phyloP scores from a whole-genome alignment of 2,329 filamentous ascomycete genomes.

The Geoglossum cookeanum region DNA sequence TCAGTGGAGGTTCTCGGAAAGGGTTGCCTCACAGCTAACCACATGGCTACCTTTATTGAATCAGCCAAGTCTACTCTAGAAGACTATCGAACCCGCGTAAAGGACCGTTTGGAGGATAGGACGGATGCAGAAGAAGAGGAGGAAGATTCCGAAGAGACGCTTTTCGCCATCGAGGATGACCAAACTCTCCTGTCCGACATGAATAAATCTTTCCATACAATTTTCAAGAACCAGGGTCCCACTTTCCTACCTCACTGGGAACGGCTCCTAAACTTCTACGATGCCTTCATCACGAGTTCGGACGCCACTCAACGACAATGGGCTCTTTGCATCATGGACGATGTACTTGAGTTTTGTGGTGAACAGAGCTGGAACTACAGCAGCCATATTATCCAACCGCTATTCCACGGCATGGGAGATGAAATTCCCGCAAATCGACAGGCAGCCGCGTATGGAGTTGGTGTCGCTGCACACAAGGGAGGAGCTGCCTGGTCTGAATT shows the following conservation, averaged over 20 bases:
- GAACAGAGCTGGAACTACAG: constrained; percentile 73
- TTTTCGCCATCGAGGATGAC: constrained; percentile 90
- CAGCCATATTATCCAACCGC: constrained; percentile 67
- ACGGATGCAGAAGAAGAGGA: constrained; percentile 75
- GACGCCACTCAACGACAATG: constrained; percentile 92
- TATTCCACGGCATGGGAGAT: constrained; percentile 73
- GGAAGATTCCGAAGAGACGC: constrained; percentile 68
- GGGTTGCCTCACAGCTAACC: constrained; percentile 54
- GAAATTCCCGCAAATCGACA: constrained; percentile 79
- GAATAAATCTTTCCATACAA: constrained; percentile 99
- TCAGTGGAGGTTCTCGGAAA: constrained; percentile 86
- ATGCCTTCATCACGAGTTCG: constrained; percentile 57
- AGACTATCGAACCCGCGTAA: constrained; percentile 80
- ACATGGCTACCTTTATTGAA: constrained; percentile 78
- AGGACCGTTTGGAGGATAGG: constrained; percentile 64
- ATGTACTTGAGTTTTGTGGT: constrained; percentile 93
- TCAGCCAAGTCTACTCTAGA: constrained; percentile 69
- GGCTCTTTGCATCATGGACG: constrained; percentile 98
- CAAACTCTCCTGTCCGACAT: constrained; percentile 93
- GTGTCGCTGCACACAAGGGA: constrained; percentile 84
- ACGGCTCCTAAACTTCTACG: constrained; percentile 65
- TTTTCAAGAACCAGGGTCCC: constrained; percentile 89
- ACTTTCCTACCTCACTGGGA: constrained; percentile 80
- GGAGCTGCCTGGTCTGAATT: constrained; percentile 78
- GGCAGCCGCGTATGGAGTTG: constrained; percentile 88